These are phyloP conservation scores for Trichoderma aggressivum DNA, from an alignment of 2,329 filamentous ascomycete species.

Conservation along the genomic window DNA sequence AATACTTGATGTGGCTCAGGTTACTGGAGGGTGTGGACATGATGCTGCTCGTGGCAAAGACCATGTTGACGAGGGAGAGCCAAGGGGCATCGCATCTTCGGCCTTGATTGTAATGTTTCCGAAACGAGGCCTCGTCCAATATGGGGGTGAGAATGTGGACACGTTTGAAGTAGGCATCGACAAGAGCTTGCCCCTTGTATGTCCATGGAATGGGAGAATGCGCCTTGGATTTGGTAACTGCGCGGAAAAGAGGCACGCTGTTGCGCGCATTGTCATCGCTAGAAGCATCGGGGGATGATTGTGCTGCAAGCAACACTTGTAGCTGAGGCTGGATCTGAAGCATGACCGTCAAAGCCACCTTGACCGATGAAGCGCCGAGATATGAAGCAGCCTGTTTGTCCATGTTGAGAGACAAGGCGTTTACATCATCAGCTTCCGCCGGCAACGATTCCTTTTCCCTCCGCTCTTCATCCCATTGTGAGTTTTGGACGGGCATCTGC, in stretches of 20 bases:
- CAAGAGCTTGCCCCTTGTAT: conserved; percentile 5
- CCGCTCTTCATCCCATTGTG: conserved; percentile 65
- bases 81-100: conserved; percentile 55
- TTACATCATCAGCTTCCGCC: conserved; percentile 55
- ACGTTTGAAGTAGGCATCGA: conserved; percentile 55
- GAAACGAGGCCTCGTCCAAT: conserved; percentile 57
- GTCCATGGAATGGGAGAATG: conserved; percentile 2
- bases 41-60: conserved; percentile 59
- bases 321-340: conserved; percentile 32
- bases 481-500: conserved; percentile 63
- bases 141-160: conserved; percentile 56
- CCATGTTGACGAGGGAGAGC: conserved; percentile 60
- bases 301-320: conserved; percentile 25
- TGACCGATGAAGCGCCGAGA: conserved; percentile 62
- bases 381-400: conserved; percentile 56
- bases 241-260: neutral
- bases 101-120: conserved; percentile 48
- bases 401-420: conserved; percentile 57
- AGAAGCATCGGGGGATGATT: neutral
- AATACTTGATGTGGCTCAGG: conserved; percentile 54
- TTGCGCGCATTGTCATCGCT: neutral
- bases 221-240: neutral
- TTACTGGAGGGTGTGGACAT: conserved; percentile 49
- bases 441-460: conserved; percentile 53
- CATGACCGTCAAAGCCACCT: conserved; percentile 59